These are phyloP conservation scores for Aspergillus haitiensis DNA, from an alignment of 495 filamentous ascomycete genomes.

Conservation along the genomic window DNA sequence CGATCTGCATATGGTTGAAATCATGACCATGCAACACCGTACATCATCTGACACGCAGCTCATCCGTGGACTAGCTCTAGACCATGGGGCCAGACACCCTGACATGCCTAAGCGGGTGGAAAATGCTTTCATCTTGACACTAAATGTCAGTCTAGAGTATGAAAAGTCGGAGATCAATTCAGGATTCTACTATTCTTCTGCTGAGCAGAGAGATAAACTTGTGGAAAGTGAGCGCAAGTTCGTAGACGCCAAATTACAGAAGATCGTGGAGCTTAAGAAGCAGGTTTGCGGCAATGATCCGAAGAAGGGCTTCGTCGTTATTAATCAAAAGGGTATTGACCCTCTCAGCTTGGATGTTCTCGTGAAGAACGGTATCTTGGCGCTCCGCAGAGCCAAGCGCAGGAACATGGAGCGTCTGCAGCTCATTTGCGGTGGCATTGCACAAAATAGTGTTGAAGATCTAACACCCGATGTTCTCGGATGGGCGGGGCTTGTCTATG, in stretches of 20 bases:
- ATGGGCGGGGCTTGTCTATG: slow-evolving; percentile 95
- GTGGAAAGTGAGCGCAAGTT: slow-evolving; percentile 96
- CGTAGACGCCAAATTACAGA: slow-evolving; percentile 93
- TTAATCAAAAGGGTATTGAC: slow-evolving; percentile 99
- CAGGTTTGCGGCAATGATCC: slow-evolving; percentile 91
- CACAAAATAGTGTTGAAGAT: slow-evolving; percentile 96
- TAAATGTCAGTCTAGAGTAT: slow-evolving; percentile 97
- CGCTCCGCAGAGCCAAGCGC: slow-evolving; percentile 89
- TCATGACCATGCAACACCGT: slow-evolving; percentile 99
- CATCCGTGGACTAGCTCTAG: slow-evolving; percentile 87
- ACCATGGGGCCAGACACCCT: slow-evolving; percentile 94
- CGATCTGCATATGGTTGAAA: slow-evolving; percentile 98
- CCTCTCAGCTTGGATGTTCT: slow-evolving; percentile 91
- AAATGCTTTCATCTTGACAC: slow-evolving; percentile 90
- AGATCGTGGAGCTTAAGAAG: slow-evolving; percentile 98
- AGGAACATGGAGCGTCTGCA: slow-evolving; percentile 99
- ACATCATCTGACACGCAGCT: slow-evolving; percentile 94
- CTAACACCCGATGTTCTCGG: slow-evolving; percentile 84
- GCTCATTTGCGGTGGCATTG: slow-evolving; percentile 84
- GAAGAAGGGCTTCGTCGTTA: slow-evolving; percentile 95
- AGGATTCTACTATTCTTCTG: slow-evolving; percentile 96
- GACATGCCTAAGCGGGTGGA: slow-evolving; percentile 97
- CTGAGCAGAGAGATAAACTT: slow-evolving; percentile 93
- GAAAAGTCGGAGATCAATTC: slow-evolving; percentile 99
- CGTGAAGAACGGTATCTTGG: slow-evolving; percentile 96